These are phyloP conservation scores for Conringia planisiliqua DNA, from an alignment of 345 rosid genomes.

Conservation along the genomic window DNA sequence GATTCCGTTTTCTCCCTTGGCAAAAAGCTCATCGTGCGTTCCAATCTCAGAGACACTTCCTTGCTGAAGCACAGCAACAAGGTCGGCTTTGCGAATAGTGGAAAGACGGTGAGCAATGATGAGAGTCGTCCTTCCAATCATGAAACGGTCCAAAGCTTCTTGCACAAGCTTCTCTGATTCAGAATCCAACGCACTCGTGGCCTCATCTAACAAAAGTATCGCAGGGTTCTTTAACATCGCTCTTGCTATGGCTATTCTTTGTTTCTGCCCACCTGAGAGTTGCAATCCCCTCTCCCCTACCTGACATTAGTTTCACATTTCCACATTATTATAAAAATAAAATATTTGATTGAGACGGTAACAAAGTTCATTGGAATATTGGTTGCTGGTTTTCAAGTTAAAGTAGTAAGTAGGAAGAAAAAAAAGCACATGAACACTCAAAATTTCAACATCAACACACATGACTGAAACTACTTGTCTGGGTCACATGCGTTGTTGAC, in stretches of 20 bases:
- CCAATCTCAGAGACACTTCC: slow-evolving; percentile 94
- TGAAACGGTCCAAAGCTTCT: slow-evolving; percentile 94
- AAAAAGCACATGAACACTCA: slow-evolving; percentile 16
- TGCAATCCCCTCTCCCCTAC: slow-evolving; percentile 98
- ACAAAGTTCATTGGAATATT: background rate
- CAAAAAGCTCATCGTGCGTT: slow-evolving; percentile 80
- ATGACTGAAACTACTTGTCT: slow-evolving; percentile 34
- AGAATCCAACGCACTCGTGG: slow-evolving; percentile 94
- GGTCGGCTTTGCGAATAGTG: slow-evolving; percentile 94
- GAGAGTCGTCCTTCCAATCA: slow-evolving; percentile 98
- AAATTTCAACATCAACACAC: slow-evolving; percentile 32
- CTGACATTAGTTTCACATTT: slow-evolving; percentile 48
- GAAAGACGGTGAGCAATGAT: slow-evolving; percentile 97
- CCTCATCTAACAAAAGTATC: slow-evolving; percentile 85
- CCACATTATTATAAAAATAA: background rate
- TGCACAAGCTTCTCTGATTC: slow-evolving; percentile 97
- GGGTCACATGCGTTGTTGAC: slow-evolving; percentile 70
- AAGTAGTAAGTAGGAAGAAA: background rate
- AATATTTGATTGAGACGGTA: background rate
- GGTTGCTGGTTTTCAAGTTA: slow-evolving; percentile 2
- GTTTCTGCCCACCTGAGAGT: slow-evolving; percentile 98
- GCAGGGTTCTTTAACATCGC: slow-evolving; percentile 98
- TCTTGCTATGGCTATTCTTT: slow-evolving; percentile 93
- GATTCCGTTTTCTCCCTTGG: slow-evolving; percentile 86
- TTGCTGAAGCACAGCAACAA: slow-evolving; percentile 94